Base-by-base conservation (phyloP, 1,139 yeast genomes). In the Debaryomycetaceae sp. region DNA sequence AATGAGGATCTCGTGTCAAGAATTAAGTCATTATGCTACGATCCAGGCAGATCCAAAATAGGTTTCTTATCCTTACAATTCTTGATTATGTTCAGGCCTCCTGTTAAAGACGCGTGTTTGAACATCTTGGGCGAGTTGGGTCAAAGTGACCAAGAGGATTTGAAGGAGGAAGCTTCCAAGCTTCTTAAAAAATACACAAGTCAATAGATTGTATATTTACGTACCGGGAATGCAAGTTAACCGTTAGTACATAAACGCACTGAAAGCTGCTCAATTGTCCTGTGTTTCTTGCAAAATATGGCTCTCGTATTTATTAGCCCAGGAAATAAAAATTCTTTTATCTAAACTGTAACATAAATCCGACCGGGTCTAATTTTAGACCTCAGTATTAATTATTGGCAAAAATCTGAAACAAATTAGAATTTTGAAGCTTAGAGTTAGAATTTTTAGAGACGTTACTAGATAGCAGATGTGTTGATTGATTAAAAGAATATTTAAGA, bases 21-120 rank as follows among this genome's bases (percentile, higher is more conserved):
- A 44, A 75, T 92, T 41, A 79, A 80, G 53, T 80, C 94, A 6
- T 66, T 92, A 19, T 87, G 97, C 58, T 67, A 79, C 40, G 98
- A 94, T 58, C 98, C 98, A 0, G 83, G 80, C 28, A 75, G 98
- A 59, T 73, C 81, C 28, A 75, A 81, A 41, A 68, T 92, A 17
- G 98, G 98, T 1, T 82, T 87, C 51, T 83, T 87, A 48, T 79
- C 94, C 1, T 65, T 89, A 41, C 87, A 86, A 48, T 91, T 85
- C 56, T 65, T 94, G 49, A 78, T 89, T 43, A 86, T 88, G 91
- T 86, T 87, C 57, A 75, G 96, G 49, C 97, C 97, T 0, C 98
- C 98, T 3, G 76, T 81, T 22, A 79, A 83, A 46, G 65, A 67
- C 2, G 72, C 72, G 17, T 87, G 96, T 55, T 59, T 88, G 30